Conservation (phyloP, 2,329 filamentous ascomycete species). For the Aureobasidium lini region DNA sequence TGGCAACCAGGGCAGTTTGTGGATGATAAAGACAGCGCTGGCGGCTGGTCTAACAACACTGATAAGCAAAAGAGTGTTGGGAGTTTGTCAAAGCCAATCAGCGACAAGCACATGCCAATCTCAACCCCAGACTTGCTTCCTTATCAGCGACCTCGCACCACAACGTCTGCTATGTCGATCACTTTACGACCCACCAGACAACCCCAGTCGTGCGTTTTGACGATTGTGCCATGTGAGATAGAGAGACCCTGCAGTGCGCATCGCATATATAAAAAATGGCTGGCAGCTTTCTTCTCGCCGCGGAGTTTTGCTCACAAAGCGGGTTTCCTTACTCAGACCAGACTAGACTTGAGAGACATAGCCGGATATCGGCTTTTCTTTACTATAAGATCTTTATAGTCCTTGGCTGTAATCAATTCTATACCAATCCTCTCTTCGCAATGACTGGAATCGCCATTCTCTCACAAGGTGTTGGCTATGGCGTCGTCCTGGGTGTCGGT, state of each 20-base stretch:
- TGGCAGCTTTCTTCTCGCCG: neutral
- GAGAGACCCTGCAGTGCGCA: neutral
- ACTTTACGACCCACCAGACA: neutral
- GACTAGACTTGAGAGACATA: neutral
- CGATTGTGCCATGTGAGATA: neutral
- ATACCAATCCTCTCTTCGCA: neutral
- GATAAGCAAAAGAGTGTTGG: conserved; percentile 1
- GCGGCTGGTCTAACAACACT: neutral
- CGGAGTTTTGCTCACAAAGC: neutral
- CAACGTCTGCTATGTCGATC: conserved; percentile 1
- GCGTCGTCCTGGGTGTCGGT: conserved; percentile 67
- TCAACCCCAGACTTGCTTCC: neutral
- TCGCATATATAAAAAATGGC: neutral
- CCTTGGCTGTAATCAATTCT: neutral
- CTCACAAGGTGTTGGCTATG: conserved; percentile 64
- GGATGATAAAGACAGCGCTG: neutral
- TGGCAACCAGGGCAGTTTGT: neutral
- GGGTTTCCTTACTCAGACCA: neutral
- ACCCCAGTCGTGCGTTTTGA: neutral
- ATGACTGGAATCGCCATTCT: conserved; percentile 26
- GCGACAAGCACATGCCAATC: neutral
- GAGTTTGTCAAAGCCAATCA: conserved; percentile 11
- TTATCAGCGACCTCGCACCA: neutral
- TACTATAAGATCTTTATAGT: neutral
- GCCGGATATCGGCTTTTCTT: neutral